Base-by-base conservation (phyloP, 352 stramenopile genomes). In the Globisporangium iwayamae region DNA sequence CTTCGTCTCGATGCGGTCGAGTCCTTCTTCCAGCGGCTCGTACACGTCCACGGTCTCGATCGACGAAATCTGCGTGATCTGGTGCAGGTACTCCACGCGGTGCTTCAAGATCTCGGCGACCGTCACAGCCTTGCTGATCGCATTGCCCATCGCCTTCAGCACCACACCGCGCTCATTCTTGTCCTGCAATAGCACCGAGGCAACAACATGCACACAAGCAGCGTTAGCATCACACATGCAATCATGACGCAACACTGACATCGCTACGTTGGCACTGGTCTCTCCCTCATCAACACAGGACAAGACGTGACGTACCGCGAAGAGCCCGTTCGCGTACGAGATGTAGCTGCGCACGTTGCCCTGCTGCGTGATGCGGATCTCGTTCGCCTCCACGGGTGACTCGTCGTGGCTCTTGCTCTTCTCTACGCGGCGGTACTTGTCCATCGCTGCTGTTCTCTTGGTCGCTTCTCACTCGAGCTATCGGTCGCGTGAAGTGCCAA, bases 81-180 rank as follows among this genome's bases (percentile, higher is more conserved):
- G 83, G 66, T 95, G 85, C 58, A 95, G 60, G 36, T 81, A 66
- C 13, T 73, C 75, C 16, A 95, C 71, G 48, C 81, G 78, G 62
- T 92, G 83, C 67, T 95, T 95, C 46, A 95, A 68, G 51, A 93
- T 83, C 70, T 95, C 87, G 6, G 85, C 83, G 52, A 95, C 87
- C 3, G 81, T 91, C 68, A 95, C 87, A 14, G 87, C 84, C 67
- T 94, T 94, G 70, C 73, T 87, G 72, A 95, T 95, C 38, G 85
- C 85, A 50, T 91, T 82, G 57, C 85, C 87, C 83, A 93, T 93
- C 39, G 85, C 87, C 65, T 89, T 92, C 28, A 95, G 61, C 65
- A 90, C 78, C 39, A 94, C 73, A 6, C 47, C 64, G 39, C 67
- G 74, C 71, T 91, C 78, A 47, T 75, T 79, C 61, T 89, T 89